Conservation (phyloP, 2,329 filamentous ascomycete species). For the Ambrosiella beaveri region DNA sequence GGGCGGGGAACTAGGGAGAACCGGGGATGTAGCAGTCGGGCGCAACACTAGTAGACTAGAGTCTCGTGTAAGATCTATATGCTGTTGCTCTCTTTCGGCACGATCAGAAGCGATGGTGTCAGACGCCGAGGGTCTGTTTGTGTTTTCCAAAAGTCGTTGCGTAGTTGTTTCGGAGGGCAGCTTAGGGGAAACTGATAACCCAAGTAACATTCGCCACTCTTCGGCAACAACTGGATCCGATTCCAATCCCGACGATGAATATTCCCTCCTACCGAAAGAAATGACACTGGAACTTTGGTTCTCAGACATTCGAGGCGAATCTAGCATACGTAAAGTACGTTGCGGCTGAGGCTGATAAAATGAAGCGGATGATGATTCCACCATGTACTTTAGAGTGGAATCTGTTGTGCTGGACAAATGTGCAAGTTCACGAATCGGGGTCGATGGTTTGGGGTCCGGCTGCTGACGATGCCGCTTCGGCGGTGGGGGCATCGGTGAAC, state of each 20-base stretch:
- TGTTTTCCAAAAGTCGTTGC: background rate
- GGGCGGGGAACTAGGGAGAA: too few species aligned
- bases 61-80: too few species aligned
- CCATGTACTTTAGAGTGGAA: too few species aligned
- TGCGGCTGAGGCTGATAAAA: slow-evolving; percentile 7
- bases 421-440: too few species aligned
- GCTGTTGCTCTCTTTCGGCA: too few species aligned
- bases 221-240: slow-evolving; percentile 3
- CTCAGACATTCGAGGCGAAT: background rate
- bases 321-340: background rate
- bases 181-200: background rate
- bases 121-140: background rate
- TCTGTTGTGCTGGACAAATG: too few species aligned
- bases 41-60: too few species aligned
- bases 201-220: slow-evolving; percentile 8
- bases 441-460: too few species aligned
- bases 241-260: slow-evolving; percentile 1
- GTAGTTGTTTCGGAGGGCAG: background rate
- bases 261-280: background rate
- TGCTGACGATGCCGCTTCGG: too few species aligned
- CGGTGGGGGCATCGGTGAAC: too few species aligned
- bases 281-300: background rate
- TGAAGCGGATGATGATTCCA: background rate
- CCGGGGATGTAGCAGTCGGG: too few species aligned
- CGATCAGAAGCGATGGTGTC: background rate